These are phyloP conservation scores for Aureobasidium melanogenum DNA, from an alignment of 2,329 filamentous ascomycete species.

Conservation along the genomic window DNA sequence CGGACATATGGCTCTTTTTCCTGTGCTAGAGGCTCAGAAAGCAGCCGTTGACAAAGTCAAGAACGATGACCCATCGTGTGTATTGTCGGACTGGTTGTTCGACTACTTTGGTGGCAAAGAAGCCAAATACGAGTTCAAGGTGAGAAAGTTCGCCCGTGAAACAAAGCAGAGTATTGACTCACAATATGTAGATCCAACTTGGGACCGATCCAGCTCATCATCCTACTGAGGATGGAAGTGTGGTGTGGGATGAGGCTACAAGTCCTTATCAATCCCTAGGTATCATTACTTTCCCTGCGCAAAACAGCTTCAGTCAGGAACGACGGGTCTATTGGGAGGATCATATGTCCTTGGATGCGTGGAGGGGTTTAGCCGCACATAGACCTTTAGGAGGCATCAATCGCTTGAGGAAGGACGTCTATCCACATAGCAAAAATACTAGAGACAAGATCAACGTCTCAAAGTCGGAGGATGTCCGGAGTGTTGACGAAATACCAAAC, in stretches of 20 bases:
- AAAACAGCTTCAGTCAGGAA: slow-evolving; percentile 20
- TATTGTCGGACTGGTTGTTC: slow-evolving; percentile 22
- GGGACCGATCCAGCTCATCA: slow-evolving; percentile 23
- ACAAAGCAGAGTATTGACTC: background rate
- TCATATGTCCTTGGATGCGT: slow-evolving; percentile 22
- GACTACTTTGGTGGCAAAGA: slow-evolving; percentile 19
- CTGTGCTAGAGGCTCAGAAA: slow-evolving; percentile 19
- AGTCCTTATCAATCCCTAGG: slow-evolving; percentile 25
- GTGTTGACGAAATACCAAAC: slow-evolving; percentile 21
- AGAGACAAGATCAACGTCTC: slow-evolving; percentile 20
- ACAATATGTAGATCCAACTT: slow-evolving; percentile 21
- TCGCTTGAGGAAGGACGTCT: slow-evolving; percentile 21
- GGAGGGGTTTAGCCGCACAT: slow-evolving; percentile 22
- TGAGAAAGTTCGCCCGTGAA: background rate
- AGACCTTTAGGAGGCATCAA: slow-evolving; percentile 23
- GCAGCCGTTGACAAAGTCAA: slow-evolving; percentile 18
- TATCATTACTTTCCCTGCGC: slow-evolving; percentile 20
- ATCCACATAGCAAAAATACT: slow-evolving; percentile 23
- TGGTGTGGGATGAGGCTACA: slow-evolving; percentile 25
- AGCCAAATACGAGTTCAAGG: slow-evolving; percentile 24
- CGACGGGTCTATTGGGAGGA: slow-evolving; percentile 25
- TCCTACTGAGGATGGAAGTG: slow-evolving; percentile 23
- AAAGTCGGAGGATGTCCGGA: slow-evolving; percentile 13
- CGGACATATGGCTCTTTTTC: slow-evolving; percentile 24
- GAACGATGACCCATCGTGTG: slow-evolving; percentile 18